Evolutionary conservation across 2,329 filamentous ascomycete genomes (phyloP).

Genomic region (Stylonectria norvegica): DNA sequence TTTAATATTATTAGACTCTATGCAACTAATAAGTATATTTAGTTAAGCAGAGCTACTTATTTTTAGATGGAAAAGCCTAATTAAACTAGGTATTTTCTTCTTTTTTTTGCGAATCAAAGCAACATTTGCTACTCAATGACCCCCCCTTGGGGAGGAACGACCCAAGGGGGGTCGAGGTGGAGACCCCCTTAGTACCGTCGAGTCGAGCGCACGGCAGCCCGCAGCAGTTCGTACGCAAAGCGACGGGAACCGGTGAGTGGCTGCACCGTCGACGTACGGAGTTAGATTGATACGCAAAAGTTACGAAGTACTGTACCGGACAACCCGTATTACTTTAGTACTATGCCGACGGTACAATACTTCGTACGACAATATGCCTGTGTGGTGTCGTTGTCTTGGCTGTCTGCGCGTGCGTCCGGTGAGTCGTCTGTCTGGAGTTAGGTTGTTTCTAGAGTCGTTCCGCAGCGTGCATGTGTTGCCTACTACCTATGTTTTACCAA

Average conservation of each 20-base stretch:
- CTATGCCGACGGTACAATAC: background rate
- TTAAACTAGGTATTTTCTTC: too few relatives aligned
- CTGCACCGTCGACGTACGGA: background rate
- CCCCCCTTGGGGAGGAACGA: too few relatives aligned
- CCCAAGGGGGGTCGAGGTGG: too few relatives aligned
- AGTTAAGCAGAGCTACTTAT: too few relatives aligned
- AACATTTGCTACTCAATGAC: too few relatives aligned
- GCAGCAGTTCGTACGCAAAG: conserved; percentile 1
- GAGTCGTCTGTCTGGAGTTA: background rate
- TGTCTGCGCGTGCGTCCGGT: background rate
- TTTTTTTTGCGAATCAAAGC: too few relatives aligned
- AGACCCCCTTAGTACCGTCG: background rate
- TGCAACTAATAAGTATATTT: too few relatives aligned
- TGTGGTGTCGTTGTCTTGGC: background rate
- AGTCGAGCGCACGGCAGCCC: background rate
- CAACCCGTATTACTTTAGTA: background rate
- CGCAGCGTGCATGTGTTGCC: background rate
- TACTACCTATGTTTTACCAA: background rate
- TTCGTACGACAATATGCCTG: background rate
- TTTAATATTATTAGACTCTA: too few relatives aligned
- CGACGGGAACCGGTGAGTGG: background rate
- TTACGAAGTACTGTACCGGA: background rate
- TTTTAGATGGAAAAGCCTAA: too few relatives aligned
- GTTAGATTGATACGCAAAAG: too few relatives aligned
- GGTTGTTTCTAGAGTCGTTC: background rate